Base-by-base conservation (phyloP, 176 grass and related monocot genomes). In the Oryza coarctata region DNA sequence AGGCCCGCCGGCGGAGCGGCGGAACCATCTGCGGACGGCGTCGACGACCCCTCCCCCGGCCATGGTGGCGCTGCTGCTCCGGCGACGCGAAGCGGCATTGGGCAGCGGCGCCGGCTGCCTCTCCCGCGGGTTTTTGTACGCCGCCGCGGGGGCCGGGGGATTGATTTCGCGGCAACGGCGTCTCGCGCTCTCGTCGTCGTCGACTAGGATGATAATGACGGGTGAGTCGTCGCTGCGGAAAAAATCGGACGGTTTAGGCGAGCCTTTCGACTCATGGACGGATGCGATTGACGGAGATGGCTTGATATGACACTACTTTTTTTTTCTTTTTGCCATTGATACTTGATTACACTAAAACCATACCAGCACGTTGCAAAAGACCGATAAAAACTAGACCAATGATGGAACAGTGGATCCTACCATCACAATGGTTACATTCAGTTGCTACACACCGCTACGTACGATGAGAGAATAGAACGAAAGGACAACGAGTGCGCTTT, bases 11-110 rank as follows among this genome's bases (percentile, higher is more conserved):
- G 1, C 27, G 18, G 45, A 23, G 82, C 41, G 78, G 40, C 73
- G 77, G 64, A 45, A 74, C 81, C 89, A 84, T 57, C 81, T 72
- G 44, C 65, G 67, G 43, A 82, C 73, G 71, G 57, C 75, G 35
- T 74, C 38, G 33, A 84, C 58, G 57, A 82, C 67, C 36, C 71
- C 82, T 80, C 64, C 49, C 25, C 70, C 39, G 0, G 52, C 52
- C 82, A 81, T 71, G 31, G 45, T 3, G 28, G n/a, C 55, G 55
- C 55, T 25, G 55, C 55, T 25, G 55, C n/a, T n/a, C 55, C 26
- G 73, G 66, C 41, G 73, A 65, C 25, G 50, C 31, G 50, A n/a
- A 23, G 55, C 68, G 58, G 75, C 75, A 70, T 77, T 68, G 64
- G 47, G 5, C 47, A 10, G 64, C 13, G 72, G 31, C 32, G 17